These are phyloP conservation scores for Hypoxylon rubiginosum DNA, from an alignment of 2,329 filamentous ascomycete genomes.

Conservation along the genomic window DNA sequence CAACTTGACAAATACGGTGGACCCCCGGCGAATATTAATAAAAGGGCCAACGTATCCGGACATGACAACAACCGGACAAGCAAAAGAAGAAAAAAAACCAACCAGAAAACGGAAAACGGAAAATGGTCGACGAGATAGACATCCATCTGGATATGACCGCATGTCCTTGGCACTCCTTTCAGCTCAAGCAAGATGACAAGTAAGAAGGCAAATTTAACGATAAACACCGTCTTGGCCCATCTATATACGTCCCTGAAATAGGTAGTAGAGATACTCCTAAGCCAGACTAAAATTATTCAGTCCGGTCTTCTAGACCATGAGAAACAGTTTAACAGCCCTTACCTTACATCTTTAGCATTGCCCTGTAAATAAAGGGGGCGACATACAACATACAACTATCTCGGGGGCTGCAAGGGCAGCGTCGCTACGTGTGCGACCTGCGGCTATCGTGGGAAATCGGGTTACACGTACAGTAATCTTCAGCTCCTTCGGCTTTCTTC, in stretches of 20 bases:
- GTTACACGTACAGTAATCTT: slow-evolving; percentile 37
- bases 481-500: slow-evolving; percentile 37
- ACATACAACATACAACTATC: neutral
- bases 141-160: neutral
- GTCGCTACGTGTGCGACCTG: slow-evolving; percentile 13
- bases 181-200: slow-evolving; percentile 3
- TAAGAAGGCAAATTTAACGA: neutral
- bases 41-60: slow-evolving; percentile 3
- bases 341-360: slow-evolving; percentile 1
- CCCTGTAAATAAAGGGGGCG: too few relatives aligned
- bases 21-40: slow-evolving; percentile 8
- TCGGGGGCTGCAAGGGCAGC: slow-evolving; percentile 31
- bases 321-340: too few relatives aligned
- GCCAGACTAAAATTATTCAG: neutral
- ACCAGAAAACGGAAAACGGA: neutral
- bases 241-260: neutral
- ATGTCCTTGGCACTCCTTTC: slow-evolving; percentile 9
- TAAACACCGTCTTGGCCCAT: neutral
- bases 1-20: slow-evolving; percentile 22
- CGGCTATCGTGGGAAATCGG: slow-evolving; percentile 38
- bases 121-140: neutral
- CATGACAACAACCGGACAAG: neutral
- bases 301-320: slow-evolving; percentile 6
- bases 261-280: neutral
- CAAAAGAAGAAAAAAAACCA: neutral